These are phyloP conservation scores for Eutreptiella sp. DNA, from an alignment of 208 protist species.

Conservation along the genomic window DNA sequence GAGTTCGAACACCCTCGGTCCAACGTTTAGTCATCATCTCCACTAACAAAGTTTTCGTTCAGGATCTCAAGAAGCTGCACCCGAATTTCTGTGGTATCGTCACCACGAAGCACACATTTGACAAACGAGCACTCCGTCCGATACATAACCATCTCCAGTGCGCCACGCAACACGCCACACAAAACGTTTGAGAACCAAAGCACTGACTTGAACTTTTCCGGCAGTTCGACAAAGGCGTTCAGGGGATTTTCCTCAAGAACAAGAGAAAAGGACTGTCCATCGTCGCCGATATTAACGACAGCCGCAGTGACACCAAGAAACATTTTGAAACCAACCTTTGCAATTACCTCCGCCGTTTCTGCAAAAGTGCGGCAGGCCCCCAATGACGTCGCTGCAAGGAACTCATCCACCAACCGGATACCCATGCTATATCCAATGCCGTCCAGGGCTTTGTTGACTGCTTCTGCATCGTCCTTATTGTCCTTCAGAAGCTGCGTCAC, in stretches of 20 bases:
- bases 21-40: too few relatives aligned
- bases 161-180: conserved; percentile 90
- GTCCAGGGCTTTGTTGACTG: conserved; percentile 90
- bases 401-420: conserved; percentile 91
- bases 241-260: conserved; percentile 93
- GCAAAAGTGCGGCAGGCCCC: conserved; percentile 74
- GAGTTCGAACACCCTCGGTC: too few relatives aligned
- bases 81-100: conserved; percentile 74
- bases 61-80: too few relatives aligned
- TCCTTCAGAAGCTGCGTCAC: conserved; percentile 92
- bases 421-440: conserved; percentile 94
- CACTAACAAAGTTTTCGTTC: too few relatives aligned
- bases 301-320: conserved; percentile 84
- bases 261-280: conserved; percentile 69
- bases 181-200: conserved; percentile 94
- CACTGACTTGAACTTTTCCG: conserved; percentile 65
- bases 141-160: conserved; percentile 85
- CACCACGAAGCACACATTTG: conserved; percentile 71
- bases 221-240: conserved; percentile 91
- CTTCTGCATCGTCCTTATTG: conserved; percentile 79
- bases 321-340: conserved; percentile 90
- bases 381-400: conserved; percentile 69
- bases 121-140: conserved; percentile 67
- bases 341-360: conserved; percentile 87
- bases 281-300: conserved; percentile 63